These are phyloP conservation scores for Xylariaceae sp. DNA, from an alignment of 2,329 filamentous ascomycete species.

Conservation along the genomic window DNA sequence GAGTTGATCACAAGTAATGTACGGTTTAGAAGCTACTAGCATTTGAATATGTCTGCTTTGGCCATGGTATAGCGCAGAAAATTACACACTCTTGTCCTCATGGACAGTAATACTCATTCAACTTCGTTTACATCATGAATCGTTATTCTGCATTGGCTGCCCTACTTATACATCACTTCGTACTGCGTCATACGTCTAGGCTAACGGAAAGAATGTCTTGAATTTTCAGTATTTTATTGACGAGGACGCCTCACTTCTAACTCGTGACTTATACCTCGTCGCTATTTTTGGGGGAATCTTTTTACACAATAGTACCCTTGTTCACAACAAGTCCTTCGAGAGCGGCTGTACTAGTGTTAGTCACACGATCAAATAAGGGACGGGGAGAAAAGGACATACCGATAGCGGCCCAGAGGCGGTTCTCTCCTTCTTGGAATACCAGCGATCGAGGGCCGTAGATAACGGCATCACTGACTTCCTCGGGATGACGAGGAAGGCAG, in stretches of 20 bases:
- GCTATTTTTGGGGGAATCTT: not conserved
- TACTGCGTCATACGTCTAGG: not conserved
- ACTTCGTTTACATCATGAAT: not conserved
- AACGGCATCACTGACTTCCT: conserved; percentile 91
- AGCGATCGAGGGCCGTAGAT: conserved; percentile 83
- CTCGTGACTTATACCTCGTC: not conserved
- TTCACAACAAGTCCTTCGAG: conserved; percentile 92
- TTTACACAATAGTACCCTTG: conserved; percentile 63
- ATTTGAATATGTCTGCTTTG: conserved; percentile 10
- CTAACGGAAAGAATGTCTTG: not conserved
- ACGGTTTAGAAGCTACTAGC: conserved; percentile 21
- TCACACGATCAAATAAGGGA: conserved; percentile 2
- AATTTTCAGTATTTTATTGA: not conserved
- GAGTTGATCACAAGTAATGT: conserved; percentile 15
- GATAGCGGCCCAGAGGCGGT: conserved; percentile 85
- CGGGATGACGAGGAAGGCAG: conserved; percentile 83
- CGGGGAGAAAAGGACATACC: conserved; percentile 44
- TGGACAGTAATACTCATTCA: not conserved
- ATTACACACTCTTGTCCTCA: not conserved
- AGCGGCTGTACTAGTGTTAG: conserved; percentile 48
- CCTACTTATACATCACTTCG: not conserved
- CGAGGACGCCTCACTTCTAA: not conserved
- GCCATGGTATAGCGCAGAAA: not conserved
- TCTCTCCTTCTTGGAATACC: conserved; percentile 92
- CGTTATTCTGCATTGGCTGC: not conserved